Evolutionary conservation across 352 stramenopile species (phyloP).

Genomic region (Globisporangium megalacanthum): DNA sequence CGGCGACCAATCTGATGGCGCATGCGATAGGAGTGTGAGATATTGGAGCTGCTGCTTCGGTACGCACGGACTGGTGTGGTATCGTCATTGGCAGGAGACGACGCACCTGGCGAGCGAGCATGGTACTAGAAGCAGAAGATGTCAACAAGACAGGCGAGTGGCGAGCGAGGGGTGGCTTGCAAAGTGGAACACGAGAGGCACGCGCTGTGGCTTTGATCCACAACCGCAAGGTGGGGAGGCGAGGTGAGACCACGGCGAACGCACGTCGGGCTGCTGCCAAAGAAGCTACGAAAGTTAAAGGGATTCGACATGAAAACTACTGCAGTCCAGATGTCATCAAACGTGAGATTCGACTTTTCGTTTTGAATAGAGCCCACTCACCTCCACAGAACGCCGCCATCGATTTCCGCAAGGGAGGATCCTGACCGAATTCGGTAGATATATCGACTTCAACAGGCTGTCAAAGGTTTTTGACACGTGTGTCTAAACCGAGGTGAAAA

Average conservation of each 20-base stretch:
- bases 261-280: slow-evolving; percentile 6
- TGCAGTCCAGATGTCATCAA: too few species aligned
- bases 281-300: not conserved
- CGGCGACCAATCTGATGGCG: slow-evolving; percentile 39
- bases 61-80: too few species aligned
- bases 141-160: not conserved
- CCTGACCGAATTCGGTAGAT: too few species aligned
- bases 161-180: not conserved
- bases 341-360: too few species aligned
- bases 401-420: too few species aligned
- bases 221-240: slow-evolving; percentile 1
- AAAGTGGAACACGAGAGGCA: slow-evolving; percentile 1
- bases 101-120: slow-evolving; percentile 34
- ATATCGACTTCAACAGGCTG: too few species aligned
- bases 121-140: not conserved
- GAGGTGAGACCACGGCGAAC: slow-evolving; percentile 8
- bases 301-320: not conserved
- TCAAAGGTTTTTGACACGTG: too few species aligned
- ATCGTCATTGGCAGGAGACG: not conserved
- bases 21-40: not conserved
- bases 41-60: not conserved
- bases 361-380: not conserved
- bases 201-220: not conserved
- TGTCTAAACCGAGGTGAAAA: too few species aligned
- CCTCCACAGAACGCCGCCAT: too few species aligned